Percentiles rank a stretch among this genome's conserved stretches.
Evolutionary conservation across 2,329 filamentous ascomycete species (phyloP).

Genomic region (Aotearoamyces nothofagi): DNA sequence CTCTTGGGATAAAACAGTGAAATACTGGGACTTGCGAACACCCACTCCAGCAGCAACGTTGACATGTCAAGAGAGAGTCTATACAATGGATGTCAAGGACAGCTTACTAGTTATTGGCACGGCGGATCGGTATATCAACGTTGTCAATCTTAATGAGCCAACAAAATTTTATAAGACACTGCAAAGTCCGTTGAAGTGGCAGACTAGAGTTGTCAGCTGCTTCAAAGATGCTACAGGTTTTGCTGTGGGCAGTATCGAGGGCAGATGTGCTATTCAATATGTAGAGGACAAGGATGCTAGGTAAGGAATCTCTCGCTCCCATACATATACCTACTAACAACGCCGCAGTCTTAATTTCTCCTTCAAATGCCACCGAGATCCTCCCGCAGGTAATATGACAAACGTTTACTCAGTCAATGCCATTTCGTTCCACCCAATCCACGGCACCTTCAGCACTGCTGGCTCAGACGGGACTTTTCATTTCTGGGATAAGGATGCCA

Average conservation of each 20-base stretch:
- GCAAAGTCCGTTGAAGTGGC: slow-evolving; percentile 94
- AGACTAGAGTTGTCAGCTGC: slow-evolving; percentile 88
- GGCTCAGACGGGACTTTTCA: slow-evolving; percentile 94
- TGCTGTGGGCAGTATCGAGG: slow-evolving; percentile 91
- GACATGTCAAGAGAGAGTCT: slow-evolving; percentile 62
- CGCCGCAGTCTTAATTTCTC: slow-evolving; percentile 70
- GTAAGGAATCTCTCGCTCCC: slow-evolving; percentile 25
- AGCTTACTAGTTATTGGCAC: slow-evolving; percentile 84
- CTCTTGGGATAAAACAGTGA: slow-evolving; percentile 81
- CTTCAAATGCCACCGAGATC: slow-evolving; percentile 95
- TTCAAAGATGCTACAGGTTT: slow-evolving; percentile 87
- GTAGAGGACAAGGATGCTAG: slow-evolving; percentile 86
- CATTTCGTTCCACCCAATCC: slow-evolving; percentile 91
- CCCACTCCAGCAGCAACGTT: slow-evolving; percentile 50
- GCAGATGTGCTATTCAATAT: slow-evolving; percentile 94
- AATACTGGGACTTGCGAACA: slow-evolving; percentile 72
- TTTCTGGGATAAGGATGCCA: slow-evolving; percentile 90
- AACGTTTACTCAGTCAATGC: slow-evolving; percentile 94
- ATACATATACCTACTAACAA: slow-evolving; percentile 5
- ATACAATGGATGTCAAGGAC: slow-evolving; percentile 82
- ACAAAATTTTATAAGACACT: slow-evolving; percentile 90
- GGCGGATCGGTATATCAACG: slow-evolving; percentile 90
- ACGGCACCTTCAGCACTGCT: slow-evolving; percentile 96
- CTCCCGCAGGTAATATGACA: slow-evolving; percentile 56
- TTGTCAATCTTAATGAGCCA: slow-evolving; percentile 80